Conservation (phyloP, 306 rosid species). For the Hippophae rhamnoides region DNA sequence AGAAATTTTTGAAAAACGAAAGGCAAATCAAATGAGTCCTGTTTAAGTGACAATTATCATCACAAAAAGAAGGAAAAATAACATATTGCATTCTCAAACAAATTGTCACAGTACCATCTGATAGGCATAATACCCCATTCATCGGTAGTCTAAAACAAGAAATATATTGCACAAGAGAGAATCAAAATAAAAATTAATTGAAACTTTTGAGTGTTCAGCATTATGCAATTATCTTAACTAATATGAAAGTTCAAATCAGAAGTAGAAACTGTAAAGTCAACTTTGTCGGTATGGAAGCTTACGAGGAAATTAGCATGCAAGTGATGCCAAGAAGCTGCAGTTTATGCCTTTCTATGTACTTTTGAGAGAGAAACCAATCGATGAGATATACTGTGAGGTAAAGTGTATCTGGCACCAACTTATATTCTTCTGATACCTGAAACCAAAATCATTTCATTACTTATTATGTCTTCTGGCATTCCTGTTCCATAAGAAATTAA, state of each 20-base stretch:
- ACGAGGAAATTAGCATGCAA: constrained; percentile 95
- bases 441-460: constrained; percentile 16
- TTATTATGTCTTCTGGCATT: not conserved
- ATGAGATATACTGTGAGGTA: constrained; percentile 72
- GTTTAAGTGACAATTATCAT: too few relatives aligned
- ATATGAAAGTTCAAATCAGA: constrained; percentile 3
- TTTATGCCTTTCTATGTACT: constrained; percentile 51
- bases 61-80: too few relatives aligned
- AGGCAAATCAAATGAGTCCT: too few relatives aligned
- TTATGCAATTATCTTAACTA: too few relatives aligned
- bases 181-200: too few relatives aligned
- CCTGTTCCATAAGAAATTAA: not conserved
- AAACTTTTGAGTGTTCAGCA: too few relatives aligned
- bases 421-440: constrained; percentile 89
- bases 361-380: constrained; percentile 77
- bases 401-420: constrained; percentile 67
- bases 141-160: too few relatives aligned
- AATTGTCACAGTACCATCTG: too few relatives aligned
- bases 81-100: too few relatives aligned
- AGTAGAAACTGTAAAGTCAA: constrained; percentile 9
- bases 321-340: constrained; percentile 94
- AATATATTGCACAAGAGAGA: too few relatives aligned
- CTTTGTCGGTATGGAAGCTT: constrained; percentile 33
- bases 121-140: too few relatives aligned
- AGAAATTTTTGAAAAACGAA: too few relatives aligned